Percentiles rank a stretch among this genome's conserved stretches.
Conservation (phyloP, 1,284 basidiomycete species). For the Lignosus rhinocerotis region DNA sequence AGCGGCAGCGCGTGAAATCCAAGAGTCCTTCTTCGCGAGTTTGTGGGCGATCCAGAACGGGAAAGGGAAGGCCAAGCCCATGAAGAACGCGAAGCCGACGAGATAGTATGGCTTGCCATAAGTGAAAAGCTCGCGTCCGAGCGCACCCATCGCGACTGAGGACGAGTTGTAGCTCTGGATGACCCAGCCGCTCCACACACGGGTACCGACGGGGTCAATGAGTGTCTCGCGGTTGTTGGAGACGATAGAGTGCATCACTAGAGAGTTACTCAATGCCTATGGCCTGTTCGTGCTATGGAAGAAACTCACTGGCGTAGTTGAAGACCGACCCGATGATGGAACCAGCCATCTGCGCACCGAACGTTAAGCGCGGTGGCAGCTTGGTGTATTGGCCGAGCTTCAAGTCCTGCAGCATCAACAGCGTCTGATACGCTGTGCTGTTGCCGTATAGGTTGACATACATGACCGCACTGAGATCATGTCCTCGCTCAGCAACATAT, state of each 20-base stretch:
- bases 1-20: constrained; percentile 37
- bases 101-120: constrained; percentile 50
- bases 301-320: constrained; percentile 49
- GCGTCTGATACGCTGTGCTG: constrained; percentile 62
- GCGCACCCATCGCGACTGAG: constrained; percentile 57
- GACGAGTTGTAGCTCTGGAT: constrained; percentile 55
- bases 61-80: constrained; percentile 50
- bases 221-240: constrained; percentile 47
- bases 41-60: constrained; percentile 52
- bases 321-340: constrained; percentile 47
- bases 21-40: constrained; percentile 36
- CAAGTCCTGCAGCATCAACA: constrained; percentile 54
- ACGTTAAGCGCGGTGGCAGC: constrained; percentile 48
- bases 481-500: not conserved
- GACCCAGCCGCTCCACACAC: constrained; percentile 55
- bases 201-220: constrained; percentile 49
- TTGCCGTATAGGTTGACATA: constrained; percentile 55
- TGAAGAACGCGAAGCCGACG: constrained; percentile 47
- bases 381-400: constrained; percentile 67
- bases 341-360: constrained; percentile 48
- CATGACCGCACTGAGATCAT: constrained; percentile 43
- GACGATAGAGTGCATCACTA: constrained; percentile 54
- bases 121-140: constrained; percentile 48
- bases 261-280: not conserved
- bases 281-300: not conserved